Conservation (phyloP, 1,284 basidiomycete genomes). For the Rhodofomes roseus region DNA sequence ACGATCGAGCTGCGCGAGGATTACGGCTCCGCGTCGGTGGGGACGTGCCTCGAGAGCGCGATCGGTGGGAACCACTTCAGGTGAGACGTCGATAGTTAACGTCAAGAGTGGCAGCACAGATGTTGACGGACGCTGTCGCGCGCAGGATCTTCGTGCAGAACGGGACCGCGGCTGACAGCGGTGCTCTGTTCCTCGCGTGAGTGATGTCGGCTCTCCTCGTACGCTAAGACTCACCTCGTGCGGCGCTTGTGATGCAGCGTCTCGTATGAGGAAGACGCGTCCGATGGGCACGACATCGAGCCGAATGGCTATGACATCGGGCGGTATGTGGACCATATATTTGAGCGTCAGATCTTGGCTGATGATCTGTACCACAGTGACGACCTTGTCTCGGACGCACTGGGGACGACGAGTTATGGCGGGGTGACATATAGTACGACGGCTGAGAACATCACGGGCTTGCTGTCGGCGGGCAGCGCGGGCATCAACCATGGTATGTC, state of each 20-base stretch:
- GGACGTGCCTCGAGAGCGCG: constrained; percentile 60
- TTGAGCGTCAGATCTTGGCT: neutral
- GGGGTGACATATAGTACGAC: constrained; percentile 49
- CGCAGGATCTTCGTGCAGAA: constrained; percentile 72
- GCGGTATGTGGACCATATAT: constrained; percentile 25
- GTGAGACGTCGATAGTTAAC: too few species aligned
- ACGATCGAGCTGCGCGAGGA: constrained; percentile 65
- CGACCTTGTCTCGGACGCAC: constrained; percentile 38
- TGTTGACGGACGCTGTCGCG: neutral
- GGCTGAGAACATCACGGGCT: constrained; percentile 42
- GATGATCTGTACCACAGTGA: constrained; percentile 30
- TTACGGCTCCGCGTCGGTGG: constrained; percentile 51
- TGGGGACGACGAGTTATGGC: constrained; percentile 39
- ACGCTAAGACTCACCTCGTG: neutral
- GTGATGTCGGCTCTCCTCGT: constrained; percentile 17
- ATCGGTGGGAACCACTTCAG: constrained; percentile 68
- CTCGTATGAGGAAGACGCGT: constrained; percentile 51
- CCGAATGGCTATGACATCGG: constrained; percentile 56
- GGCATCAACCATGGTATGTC: constrained; percentile 49
- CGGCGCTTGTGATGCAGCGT: constrained; percentile 34
- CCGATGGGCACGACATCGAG: constrained; percentile 45
- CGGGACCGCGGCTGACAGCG: constrained; percentile 52
- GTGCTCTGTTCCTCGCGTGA: constrained; percentile 69
- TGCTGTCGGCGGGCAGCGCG: constrained; percentile 47
- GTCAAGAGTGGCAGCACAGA: too few species aligned